Evolutionary conservation across 352 stramenopile genomes (phyloP).

Genomic region (Globisporangium radiosum): DNA sequence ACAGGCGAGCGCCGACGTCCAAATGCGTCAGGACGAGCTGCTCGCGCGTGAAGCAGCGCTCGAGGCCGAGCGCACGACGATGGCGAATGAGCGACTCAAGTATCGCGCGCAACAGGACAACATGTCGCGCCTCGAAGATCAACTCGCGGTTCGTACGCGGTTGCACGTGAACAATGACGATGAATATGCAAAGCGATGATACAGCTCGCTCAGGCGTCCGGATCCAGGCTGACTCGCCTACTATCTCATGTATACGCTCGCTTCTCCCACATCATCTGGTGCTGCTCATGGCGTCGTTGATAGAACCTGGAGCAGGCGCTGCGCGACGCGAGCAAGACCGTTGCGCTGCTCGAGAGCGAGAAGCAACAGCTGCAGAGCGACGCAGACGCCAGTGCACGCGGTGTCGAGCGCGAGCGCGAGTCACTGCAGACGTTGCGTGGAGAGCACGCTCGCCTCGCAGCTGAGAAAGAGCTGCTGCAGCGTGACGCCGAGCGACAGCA

Average conservation of each 20-base stretch:
- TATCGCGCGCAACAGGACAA: conserved; percentile 8
- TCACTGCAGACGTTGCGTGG: conserved; percentile 10
- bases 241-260: too few species aligned
- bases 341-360: conserved; percentile 15
- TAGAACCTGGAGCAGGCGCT: conserved; percentile 7
- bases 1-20: conserved; percentile 18
- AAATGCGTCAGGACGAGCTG: conserved; percentile 28
- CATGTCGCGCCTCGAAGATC: conserved; percentile 11
- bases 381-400: conserved; percentile 1
- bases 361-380: conserved; percentile 17
- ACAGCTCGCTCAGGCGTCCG: background rate
- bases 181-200: background rate
- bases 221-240: too few species aligned
- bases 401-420: conserved; percentile 4
- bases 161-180: background rate
- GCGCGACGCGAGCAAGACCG: conserved; percentile 1
- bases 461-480: conserved; percentile 17
- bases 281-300: background rate
- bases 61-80: background rate
- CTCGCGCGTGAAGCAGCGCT: conserved; percentile 19
- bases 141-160: background rate
- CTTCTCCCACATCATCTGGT: background rate
- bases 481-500: conserved; percentile 18
- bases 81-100: conserved; percentile 7
- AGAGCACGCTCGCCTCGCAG: conserved; percentile 17